These are phyloP conservation scores for Naganishia vaughanmartiniae DNA, from an alignment of 768 basidiomycete species.

Conservation along the genomic window DNA sequence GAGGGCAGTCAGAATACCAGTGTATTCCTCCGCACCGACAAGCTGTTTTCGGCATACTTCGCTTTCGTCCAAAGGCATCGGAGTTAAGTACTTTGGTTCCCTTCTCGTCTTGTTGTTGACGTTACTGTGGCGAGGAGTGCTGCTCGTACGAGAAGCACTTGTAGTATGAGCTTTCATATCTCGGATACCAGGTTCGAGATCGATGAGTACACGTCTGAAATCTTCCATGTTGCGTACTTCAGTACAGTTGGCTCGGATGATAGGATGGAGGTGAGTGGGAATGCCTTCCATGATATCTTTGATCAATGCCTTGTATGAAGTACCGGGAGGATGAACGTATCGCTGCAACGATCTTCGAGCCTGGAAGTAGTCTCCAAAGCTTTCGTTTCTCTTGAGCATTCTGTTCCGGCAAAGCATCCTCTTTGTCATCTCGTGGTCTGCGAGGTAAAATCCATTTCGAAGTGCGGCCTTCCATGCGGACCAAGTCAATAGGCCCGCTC, in stretches of 20 bases:
- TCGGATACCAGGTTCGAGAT: conserved; percentile 25
- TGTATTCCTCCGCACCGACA: too few species aligned
- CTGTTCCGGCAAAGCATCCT: conserved; percentile 8
- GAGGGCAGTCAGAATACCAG: conserved; percentile 1
- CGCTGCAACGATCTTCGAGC: conserved; percentile 9
- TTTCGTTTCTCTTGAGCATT: not conserved
- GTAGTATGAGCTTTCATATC: not conserved
- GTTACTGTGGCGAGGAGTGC: not conserved
- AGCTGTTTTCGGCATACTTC: not conserved
- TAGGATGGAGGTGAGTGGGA: conserved; percentile 3
- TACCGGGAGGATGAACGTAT: conserved; percentile 9
- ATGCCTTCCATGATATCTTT: not conserved
- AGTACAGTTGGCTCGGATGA: conserved; percentile 21
- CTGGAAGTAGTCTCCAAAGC: conserved; percentile 15
- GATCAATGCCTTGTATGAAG: too few species aligned
- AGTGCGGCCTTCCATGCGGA: conserved; percentile 5
- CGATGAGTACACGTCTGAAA: conserved; percentile 25
- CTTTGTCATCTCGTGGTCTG: conserved; percentile 9
- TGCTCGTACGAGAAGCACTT: not conserved
- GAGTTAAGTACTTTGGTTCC: not conserved
- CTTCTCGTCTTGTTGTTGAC: not conserved
- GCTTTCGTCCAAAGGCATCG: not conserved
- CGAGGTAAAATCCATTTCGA: conserved; percentile 22
- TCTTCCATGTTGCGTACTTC: conserved; percentile 15
- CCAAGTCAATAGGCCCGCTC: conserved; percentile 5